Evolutionary conservation across 2,329 filamentous ascomycete genomes (phyloP), one percentile per base, ranked within the genome.

Genomic region (Diaporthe longicolla): DNA sequence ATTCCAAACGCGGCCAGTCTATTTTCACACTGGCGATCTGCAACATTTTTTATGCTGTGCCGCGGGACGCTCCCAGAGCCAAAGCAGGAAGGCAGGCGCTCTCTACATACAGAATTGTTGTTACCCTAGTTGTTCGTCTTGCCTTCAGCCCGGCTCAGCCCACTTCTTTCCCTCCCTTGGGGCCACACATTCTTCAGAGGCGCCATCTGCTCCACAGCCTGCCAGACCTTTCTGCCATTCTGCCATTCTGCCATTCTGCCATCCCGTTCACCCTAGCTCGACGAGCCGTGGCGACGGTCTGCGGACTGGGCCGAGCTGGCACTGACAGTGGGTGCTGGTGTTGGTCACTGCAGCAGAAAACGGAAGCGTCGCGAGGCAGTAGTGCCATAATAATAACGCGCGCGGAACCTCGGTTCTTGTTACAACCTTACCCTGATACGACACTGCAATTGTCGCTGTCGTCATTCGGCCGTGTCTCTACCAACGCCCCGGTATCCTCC

Each of bases 41-140:
- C 63, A 66, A 35, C 63, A 52, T 37, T 52, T 52, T 66, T 66
- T 48, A 66, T 66, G 63, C 63, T 66, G 45, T 50, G 45, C 63
- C 63, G 43, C 45, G 45, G 29, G n/a, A 66, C 19, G 45, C 45
- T 37, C 24, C 37, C 24, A 45, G 6, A 10, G 29, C 29, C 5
- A 32, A 45, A 43, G n/a, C 19, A 40, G 57, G 57, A 29, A 24
- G 32, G 32, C 57, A 6, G 29, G 54, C 29, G 26, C 26, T 35
- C 29, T 9, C 35, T 32, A 32, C 29, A 32, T 57, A 57, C 54
- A 32, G 35, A 21, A 17, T 32, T 32, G 54, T 8, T 26, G 21
- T 45, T 45, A 40, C n/a, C 43, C 54, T 37, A 24, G 21, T 50
- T 24, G 24, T 29, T 35, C 37, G 26, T 35, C 43, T 29, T 29